Conservation (phyloP, 108 stramenopile genomes). For the Nitzschia sp. region DNA sequence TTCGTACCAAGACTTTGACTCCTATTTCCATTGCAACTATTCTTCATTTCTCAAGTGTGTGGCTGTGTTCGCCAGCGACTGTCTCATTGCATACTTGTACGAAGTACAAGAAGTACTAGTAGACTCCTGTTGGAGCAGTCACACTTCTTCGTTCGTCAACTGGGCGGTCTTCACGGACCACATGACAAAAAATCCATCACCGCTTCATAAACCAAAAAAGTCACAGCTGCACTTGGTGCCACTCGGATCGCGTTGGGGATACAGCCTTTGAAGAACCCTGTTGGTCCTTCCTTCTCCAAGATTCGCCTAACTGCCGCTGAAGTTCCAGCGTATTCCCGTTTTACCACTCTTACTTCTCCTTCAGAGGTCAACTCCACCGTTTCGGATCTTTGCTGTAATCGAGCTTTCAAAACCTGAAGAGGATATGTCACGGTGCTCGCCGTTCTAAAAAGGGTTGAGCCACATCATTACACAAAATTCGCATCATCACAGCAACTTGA, state of each 20-base stretch:
- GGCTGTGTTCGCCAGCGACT: too few species aligned
- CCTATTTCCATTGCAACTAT: too few species aligned
- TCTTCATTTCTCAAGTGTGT: too few species aligned
- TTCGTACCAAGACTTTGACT: too few species aligned
- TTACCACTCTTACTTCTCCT: constrained; percentile 67
- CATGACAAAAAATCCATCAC: constrained; percentile 49
- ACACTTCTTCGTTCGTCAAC: too few species aligned
- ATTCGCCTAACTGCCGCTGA: constrained; percentile 61
- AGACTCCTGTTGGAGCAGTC: too few species aligned
- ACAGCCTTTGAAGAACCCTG: constrained; percentile 95
- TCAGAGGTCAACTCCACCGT: constrained; percentile 61
- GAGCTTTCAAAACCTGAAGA: constrained; percentile 93
- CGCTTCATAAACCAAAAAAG: constrained; percentile 94
- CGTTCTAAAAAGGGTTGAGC: constrained; percentile 35
- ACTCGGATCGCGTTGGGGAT: constrained; percentile 94
- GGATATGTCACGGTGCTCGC: constrained; percentile 91
- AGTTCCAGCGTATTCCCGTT: constrained; percentile 73
- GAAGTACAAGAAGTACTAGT: too few species aligned
- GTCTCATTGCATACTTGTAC: too few species aligned
- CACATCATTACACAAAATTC: too few species aligned
- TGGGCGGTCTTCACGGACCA: too few species aligned
- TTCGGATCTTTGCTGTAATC: constrained; percentile 92
- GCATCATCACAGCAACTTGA: too few species aligned
- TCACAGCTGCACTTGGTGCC: constrained; percentile 96
- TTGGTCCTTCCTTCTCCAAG: constrained; percentile 75